Evolutionary conservation across 768 basidiomycete genomes (phyloP), one percentile per base, ranked within the genome.

Genomic region (Lactifluus piperatus): DNA sequence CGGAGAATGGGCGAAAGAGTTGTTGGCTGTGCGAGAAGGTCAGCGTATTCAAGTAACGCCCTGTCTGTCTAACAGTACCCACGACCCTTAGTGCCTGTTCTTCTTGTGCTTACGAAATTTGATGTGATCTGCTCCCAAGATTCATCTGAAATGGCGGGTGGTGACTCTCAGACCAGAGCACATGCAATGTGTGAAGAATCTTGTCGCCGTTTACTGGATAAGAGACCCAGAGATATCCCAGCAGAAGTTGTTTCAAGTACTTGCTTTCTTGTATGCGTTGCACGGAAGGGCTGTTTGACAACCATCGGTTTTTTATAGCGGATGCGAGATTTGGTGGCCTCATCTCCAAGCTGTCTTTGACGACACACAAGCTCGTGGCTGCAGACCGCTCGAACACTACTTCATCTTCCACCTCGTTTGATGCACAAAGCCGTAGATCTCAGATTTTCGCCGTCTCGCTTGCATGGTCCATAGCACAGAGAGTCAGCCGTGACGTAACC

Each of bases 21-120:
- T 58, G 13, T 18, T 58, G 51, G 18, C n/a, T 24, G 47, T 48
- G 37, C 22, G 20, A 53, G 6, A 46, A 22, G 51, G 57, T 53
- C 24, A 48, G 52, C 8, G 1, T 18, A 3, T 1, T 27, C 9
- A 13, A 24, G 24, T 41, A 5, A 1, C 2, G n/a, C n/a, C 3
- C n/a, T n/a, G 22, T 32, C 29, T 16, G 4, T 18, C n/a, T n/a
- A n/a, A n/a, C 18, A 5, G n/a, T 18, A 36, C 30, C 5, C 0
- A 8, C 7, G 8, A 2, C 4, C 27, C n/a, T 43, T 44, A 59
- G 58, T 59, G 24, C 51, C 58, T 0, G 46, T 59, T 7, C 10
- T 59, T 34, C 18, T 59, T 24, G 46, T 47, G 4, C 43, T 59
- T 20, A 54, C 58, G 5, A 59, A 59, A 47, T 54, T 48, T 49